Evolutionary conservation across 2,329 filamentous ascomycete species (phyloP).

Genomic region (Ceratocystis destructans): DNA sequence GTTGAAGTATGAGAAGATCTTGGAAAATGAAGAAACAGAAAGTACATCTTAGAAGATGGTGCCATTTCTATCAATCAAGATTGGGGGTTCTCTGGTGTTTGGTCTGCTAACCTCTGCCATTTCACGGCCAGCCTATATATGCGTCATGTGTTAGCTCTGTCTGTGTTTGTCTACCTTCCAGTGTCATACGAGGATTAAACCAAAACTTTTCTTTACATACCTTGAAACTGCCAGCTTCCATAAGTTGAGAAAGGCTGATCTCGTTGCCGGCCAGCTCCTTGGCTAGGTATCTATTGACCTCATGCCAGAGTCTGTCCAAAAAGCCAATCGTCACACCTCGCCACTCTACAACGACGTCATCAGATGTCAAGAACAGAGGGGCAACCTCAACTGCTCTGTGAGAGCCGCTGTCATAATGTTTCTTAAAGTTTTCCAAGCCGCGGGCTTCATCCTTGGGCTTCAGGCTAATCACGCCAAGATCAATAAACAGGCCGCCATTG

Average conservation of each 20-base stretch:
- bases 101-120: slow-evolving; percentile 90
- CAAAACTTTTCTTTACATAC: slow-evolving; percentile 34
- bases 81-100: slow-evolving; percentile 91
- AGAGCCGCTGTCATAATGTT: slow-evolving; percentile 58
- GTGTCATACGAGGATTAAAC: background rate
- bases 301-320: slow-evolving; percentile 39
- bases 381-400: slow-evolving; percentile 45
- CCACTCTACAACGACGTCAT: slow-evolving; percentile 53
- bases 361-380: slow-evolving; percentile 44
- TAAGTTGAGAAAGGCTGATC: slow-evolving; percentile 69
- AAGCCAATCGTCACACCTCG: slow-evolving; percentile 49
- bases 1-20: background rate
- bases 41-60: slow-evolving; percentile 54
- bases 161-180: background rate
- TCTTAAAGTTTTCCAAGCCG: slow-evolving; percentile 48
- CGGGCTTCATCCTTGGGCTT: slow-evolving; percentile 56
- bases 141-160: background rate
- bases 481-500: slow-evolving; percentile 77
- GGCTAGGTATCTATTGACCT: slow-evolving; percentile 50
- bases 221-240: slow-evolving; percentile 98
- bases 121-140: slow-evolving; percentile 68
- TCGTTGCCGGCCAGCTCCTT: slow-evolving; percentile 52
- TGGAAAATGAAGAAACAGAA: background rate
- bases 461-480: slow-evolving; percentile 67
- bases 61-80: slow-evolving; percentile 90